Percentiles rank a stretch among this genome's conserved stretches.
Evolutionary conservation across 768 basidiomycete genomes (phyloP).

Genomic region (Coprinopsis sp.): DNA sequence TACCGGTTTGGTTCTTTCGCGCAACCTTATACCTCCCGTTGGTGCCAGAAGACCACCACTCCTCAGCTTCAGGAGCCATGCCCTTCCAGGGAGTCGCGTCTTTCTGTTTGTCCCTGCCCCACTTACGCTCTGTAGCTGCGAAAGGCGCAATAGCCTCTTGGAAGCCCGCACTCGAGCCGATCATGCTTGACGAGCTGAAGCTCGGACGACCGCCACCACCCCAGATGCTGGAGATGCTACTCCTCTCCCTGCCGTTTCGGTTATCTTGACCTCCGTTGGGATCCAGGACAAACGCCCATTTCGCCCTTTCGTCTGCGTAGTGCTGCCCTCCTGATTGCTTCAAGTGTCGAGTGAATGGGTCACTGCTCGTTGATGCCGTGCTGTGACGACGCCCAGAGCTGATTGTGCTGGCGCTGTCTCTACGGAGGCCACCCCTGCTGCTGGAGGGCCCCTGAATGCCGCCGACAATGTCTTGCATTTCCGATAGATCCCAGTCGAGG

Average conservation of each 20-base stretch:
- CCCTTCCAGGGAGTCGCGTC: constrained; percentile 35
- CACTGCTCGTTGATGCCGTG: constrained; percentile 36
- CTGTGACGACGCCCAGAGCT: constrained; percentile 34
- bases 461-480: constrained; percentile 25
- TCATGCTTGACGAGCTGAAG: background rate
- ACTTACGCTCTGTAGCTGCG: constrained; percentile 11
- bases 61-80: constrained; percentile 50
- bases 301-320: constrained; percentile 38
- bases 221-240: constrained; percentile 25
- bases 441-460: constrained; percentile 12
- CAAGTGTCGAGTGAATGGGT: constrained; percentile 39
- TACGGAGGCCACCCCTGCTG: constrained; percentile 16
- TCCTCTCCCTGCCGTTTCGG: constrained; percentile 13
- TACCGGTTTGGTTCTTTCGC: constrained; percentile 38
- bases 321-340: constrained; percentile 39
- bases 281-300: constrained; percentile 61
- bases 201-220: constrained; percentile 27
- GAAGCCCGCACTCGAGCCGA: constrained; percentile 1
- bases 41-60: constrained; percentile 62
- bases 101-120: constrained; percentile 20
- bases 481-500: constrained; percentile 16
- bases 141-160: constrained; percentile 8
- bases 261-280: constrained; percentile 27
- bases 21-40: constrained; percentile 64
- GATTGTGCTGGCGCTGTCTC: constrained; percentile 19